Conservation (phyloP, 768 basidiomycete species). For the Royoungia palumana region DNA sequence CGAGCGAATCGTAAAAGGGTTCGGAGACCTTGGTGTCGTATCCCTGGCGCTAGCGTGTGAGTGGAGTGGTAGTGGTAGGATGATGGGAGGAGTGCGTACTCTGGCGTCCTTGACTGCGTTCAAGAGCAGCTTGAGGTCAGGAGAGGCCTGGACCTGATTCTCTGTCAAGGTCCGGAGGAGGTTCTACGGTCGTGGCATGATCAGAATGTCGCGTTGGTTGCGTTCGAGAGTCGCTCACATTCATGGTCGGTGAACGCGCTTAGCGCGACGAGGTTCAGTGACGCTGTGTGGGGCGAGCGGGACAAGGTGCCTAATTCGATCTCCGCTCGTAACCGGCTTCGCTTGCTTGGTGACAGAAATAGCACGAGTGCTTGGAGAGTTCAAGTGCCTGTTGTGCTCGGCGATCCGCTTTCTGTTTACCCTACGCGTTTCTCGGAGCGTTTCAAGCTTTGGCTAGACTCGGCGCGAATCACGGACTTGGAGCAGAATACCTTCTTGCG, state of each 20-base stretch:
- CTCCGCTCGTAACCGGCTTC: conserved; percentile 25
- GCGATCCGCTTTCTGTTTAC: too few relatives aligned
- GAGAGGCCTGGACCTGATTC: conserved; percentile 61
- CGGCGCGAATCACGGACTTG: too few relatives aligned
- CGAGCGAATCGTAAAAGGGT: conserved; percentile 91
- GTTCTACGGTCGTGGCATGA: conserved; percentile 50
- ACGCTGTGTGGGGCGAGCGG: conserved; percentile 33
- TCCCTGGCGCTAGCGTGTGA: conserved; percentile 37
- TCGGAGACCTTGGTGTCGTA: conserved; percentile 74
- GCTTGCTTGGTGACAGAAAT: too few relatives aligned
- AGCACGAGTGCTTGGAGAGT: too few relatives aligned
- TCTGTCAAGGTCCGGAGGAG: conserved; percentile 84
- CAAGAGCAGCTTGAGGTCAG: conserved; percentile 78
- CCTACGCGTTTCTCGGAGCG: too few relatives aligned
- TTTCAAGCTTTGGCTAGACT: too few relatives aligned
- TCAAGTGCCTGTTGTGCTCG: too few relatives aligned
- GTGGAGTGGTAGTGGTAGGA: conserved; percentile 19
- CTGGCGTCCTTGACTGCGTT: conserved; percentile 84
- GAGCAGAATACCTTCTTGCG: too few relatives aligned
- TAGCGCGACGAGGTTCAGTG: conserved; percentile 24
- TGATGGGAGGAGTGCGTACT: conserved; percentile 49
- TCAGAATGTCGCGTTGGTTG: neutral
- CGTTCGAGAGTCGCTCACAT: conserved; percentile 9
- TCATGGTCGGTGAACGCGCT: conserved; percentile 28
- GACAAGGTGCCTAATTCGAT: conserved; percentile 28